Conservation (phyloP, 495 filamentous ascomycete species). For the Lentithecium fluviatile region DNA sequence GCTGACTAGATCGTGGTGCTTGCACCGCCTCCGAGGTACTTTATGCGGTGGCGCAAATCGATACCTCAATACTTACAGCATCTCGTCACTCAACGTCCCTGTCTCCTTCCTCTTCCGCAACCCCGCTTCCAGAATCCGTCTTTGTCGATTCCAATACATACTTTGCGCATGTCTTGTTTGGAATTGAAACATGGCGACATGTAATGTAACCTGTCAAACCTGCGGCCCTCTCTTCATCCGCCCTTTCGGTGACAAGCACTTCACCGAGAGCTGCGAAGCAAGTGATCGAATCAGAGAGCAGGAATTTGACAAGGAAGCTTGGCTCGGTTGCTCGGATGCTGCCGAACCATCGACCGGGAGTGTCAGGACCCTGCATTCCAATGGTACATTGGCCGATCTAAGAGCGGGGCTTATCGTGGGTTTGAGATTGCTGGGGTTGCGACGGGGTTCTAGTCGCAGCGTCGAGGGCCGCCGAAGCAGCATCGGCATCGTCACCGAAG, state of each 20-base stretch:
- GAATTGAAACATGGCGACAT: conserved; percentile 15
- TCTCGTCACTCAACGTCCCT: conserved; percentile 14
- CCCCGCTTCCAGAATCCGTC: neutral
- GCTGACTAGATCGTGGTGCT: neutral
- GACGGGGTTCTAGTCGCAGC: conserved; percentile 28
- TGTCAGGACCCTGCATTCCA: conserved; percentile 23
- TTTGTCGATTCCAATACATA: conserved; percentile 4
- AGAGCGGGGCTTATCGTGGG: conserved; percentile 17
- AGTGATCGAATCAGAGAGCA: neutral
- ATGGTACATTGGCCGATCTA: conserved; percentile 18
- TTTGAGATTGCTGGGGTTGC: conserved; percentile 12
- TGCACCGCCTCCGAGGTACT: neutral
- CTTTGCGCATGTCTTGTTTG: conserved; percentile 16
- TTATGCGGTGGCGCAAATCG: neutral
- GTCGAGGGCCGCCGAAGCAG: conserved; percentile 4
- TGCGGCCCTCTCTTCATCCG: conserved; percentile 16
- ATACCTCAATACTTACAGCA: neutral
- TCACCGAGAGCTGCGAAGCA: conserved; percentile 15
- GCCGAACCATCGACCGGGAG: conserved; percentile 31
- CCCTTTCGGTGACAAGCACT: neutral
- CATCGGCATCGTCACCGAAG: conserved; percentile 56
- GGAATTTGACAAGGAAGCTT: neutral
- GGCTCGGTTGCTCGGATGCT: conserved; percentile 27
- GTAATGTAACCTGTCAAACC: conserved; percentile 30
- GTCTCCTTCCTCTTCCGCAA: conserved; percentile 5